Evolutionary conservation across 306 rosid species (phyloP), one percentile per base, ranked within the genome.

Genomic region (Canavalia ensiformis): DNA sequence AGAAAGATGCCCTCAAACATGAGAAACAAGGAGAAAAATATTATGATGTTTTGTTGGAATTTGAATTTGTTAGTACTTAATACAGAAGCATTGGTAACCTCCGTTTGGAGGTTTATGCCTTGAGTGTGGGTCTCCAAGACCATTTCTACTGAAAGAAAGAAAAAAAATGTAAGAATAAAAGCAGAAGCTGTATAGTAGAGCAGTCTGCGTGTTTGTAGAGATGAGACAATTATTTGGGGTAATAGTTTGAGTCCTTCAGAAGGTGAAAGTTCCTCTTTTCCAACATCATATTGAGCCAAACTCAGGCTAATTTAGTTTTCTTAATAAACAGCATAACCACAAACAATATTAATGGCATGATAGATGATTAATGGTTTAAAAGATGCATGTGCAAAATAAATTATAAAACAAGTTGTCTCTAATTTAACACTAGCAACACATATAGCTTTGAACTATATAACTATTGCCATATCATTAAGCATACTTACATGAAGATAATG

Each of bases 401-500:
- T n/a, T 5, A 39, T 30, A 8, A 47, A 78, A n/a, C 1, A 68
- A 70, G 45, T 39, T 42, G 51, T 62, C 74, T 50, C 41, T 13
- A 69, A 39, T 13, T 35, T 55, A 65, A 45, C 18, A 34, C 44
- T 49, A 37, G 58, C 31, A 51, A 62, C 46, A 54, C 30, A 45
- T 55, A 18, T 47, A 70, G 68, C 85, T 76, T 67, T 55, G 79
- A 66, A 81, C 54, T 50, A 67, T 60, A 44, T 35, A 65, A 69
- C 54, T 55, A 70, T 31, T 29, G 82, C 44, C 51, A 75, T 47
- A 64, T 46, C 34, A 81, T n/a, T 50, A 68, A 60, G 57, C 69
- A 70, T 83, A 91, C 97, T 89, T 75, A 92, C 98, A 89, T 72
- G 90, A 68, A 60, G 88, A 73, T 72, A 86, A 58, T 55, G 90